Percentiles rank a stretch among this genome's conserved stretches.
Evolutionary conservation across 78 protist species (phyloP).

Genomic region (Creolimax fragrantissima): DNA sequence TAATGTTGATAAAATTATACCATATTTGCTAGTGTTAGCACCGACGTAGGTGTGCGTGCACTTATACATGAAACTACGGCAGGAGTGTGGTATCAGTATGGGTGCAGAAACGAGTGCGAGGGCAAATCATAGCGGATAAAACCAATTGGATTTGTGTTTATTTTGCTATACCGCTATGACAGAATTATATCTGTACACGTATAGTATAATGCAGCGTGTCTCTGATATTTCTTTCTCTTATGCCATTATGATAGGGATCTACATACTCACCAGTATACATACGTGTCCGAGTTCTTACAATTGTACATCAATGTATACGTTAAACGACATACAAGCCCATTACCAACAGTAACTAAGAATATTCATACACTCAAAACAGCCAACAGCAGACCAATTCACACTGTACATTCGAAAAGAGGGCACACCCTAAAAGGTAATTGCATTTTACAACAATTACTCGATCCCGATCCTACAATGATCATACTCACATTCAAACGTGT

Average conservation of each 20-base stretch:
- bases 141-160: background rate
- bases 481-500: no score
- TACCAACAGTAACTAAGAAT: background rate
- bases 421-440: background rate
- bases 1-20: background rate
- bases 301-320: background rate
- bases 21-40: no score
- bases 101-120: background rate
- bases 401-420: background rate
- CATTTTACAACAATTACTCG: background rate
- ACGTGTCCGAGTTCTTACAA: background rate
- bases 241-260: background rate
- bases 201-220: background rate
- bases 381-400: background rate
- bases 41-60: background rate
- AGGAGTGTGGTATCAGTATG: no score
- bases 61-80: background rate
- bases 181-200: background rate
- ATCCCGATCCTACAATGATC: background rate
- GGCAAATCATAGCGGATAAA: background rate
- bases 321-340: background rate
- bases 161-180: background rate
- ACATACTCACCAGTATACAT: background rate
- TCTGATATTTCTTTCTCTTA: background rate
- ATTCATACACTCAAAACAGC: background rate